phyloP scores from a whole-genome alignment of 805 yeast genomes.

The Myxozyma geophila region DNA sequence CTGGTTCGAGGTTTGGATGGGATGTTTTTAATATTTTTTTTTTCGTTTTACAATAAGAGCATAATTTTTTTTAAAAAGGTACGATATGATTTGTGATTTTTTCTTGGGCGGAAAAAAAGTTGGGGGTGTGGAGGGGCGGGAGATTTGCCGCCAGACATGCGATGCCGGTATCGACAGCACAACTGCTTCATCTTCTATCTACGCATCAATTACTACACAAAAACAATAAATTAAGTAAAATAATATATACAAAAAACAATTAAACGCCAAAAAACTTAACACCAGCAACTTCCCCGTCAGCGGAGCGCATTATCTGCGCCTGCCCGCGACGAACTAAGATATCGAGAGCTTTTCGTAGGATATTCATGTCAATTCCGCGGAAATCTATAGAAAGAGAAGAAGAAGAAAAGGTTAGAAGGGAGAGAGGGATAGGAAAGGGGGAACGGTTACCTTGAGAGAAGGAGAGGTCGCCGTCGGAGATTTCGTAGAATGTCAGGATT shows the following conservation, averaged over 20 bases:
- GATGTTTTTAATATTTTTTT: not conserved
- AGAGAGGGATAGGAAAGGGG: constrained; percentile 48
- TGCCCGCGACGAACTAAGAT: constrained; percentile 67
- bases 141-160: too few species aligned
- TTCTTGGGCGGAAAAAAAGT: too few species aligned
- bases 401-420: constrained; percentile 34
- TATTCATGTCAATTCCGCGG: constrained; percentile 60
- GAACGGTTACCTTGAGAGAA: constrained; percentile 46
- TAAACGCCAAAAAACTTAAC: constrained; percentile 55
- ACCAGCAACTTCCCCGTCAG: constrained; percentile 70
- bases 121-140: too few species aligned
- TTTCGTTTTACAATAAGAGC: not conserved
- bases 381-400: constrained; percentile 49
- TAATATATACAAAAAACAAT: not conserved
- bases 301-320: constrained; percentile 73
- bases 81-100: not conserved
- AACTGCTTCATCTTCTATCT: too few species aligned
- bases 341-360: constrained; percentile 61
- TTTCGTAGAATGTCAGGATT: constrained; percentile 80
- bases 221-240: not conserved
- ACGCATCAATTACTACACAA: too few species aligned
- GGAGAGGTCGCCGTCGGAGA: constrained; percentile 67
- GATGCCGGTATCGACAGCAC: too few species aligned
- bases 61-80: not conserved
- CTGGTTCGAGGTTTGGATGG: constrained; percentile 8